Evolutionary conservation across 345 rosid species (phyloP).

Genomic region (Salix brachista): DNA sequence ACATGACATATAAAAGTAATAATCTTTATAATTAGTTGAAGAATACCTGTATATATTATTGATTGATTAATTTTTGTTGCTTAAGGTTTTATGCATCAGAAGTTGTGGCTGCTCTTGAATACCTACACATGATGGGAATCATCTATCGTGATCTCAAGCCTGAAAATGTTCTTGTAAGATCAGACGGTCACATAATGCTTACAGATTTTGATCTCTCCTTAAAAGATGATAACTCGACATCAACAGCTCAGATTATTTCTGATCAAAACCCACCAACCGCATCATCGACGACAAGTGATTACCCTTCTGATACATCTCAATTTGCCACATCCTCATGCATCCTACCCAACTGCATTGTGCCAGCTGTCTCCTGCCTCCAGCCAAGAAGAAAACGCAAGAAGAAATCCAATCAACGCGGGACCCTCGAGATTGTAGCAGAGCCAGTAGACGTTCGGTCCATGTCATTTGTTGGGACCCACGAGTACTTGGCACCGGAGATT

Average conservation of each 20-base stretch:
- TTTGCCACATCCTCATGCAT: slow-evolving; percentile 46
- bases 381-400: slow-evolving; percentile 30
- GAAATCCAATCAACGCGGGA: slow-evolving; percentile 22
- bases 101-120: slow-evolving; percentile 51
- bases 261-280: slow-evolving; percentile 7
- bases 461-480: slow-evolving; percentile 69
- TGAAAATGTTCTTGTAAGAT: slow-evolving; percentile 57
- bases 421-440: slow-evolving; percentile 49
- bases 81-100: slow-evolving; percentile 53
- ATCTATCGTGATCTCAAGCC: slow-evolving; percentile 66
- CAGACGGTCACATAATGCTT: slow-evolving; percentile 64
- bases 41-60: not conserved
- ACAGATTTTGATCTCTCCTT: slow-evolving; percentile 67
- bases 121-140: slow-evolving; percentile 64
- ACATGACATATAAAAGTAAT: not conserved
- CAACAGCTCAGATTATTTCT: slow-evolving; percentile 40
- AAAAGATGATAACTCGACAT: slow-evolving; percentile 35
- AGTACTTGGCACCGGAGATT: slow-evolving; percentile 66
- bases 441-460: slow-evolving; percentile 56
- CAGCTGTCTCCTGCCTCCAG: slow-evolving; percentile 48
- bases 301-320: slow-evolving; percentile 3
- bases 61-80: too few relatives aligned
- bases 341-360: slow-evolving; percentile 53
- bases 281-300: not conserved
- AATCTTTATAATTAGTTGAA: not conserved